A percentile compares a stretch with the other conserved stretches of the same genome.
These are phyloP conservation scores for Pholiota conissans DNA, from an alignment of 768 basidiomycete species.

Conservation along the genomic window DNA sequence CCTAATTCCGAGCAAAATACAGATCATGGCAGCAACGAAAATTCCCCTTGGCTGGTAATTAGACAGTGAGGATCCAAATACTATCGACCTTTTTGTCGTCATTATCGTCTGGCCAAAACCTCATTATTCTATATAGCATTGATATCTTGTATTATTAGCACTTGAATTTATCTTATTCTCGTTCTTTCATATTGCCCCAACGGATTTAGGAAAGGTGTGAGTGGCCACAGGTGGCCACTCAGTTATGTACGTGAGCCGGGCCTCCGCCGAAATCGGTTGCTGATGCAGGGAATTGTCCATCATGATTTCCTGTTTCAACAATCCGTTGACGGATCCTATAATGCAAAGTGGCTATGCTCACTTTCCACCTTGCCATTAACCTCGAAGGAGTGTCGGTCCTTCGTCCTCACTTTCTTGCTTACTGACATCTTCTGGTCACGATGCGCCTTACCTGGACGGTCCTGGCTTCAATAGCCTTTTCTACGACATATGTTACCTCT, in stretches of 20 bases:
- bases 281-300: slow-evolving; percentile 4
- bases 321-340: not conserved
- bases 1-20: not conserved
- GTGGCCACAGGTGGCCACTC: no score
- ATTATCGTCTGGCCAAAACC: no score
- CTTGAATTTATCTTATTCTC: not conserved
- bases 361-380: not conserved
- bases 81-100: no score
- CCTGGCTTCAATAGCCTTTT: slow-evolving; percentile 19
- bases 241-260: no score
- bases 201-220: no score
- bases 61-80: no score
- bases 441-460: slow-evolving; percentile 24
- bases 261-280: not conserved
- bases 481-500: slow-evolving; percentile 23
- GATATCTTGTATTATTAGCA: not conserved
- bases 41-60: not conserved
- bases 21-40: not conserved
- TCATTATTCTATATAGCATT: no score
- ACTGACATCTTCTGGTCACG: slow-evolving; percentile 23
- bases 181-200: no score
- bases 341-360: slow-evolving; percentile 9
- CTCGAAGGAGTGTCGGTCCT: not conserved
- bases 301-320: slow-evolving; percentile 8
- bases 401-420: not conserved